Evolutionary conservation across 495 filamentous ascomycete species (phyloP).

Genomic region (Neurospora sp.): DNA sequence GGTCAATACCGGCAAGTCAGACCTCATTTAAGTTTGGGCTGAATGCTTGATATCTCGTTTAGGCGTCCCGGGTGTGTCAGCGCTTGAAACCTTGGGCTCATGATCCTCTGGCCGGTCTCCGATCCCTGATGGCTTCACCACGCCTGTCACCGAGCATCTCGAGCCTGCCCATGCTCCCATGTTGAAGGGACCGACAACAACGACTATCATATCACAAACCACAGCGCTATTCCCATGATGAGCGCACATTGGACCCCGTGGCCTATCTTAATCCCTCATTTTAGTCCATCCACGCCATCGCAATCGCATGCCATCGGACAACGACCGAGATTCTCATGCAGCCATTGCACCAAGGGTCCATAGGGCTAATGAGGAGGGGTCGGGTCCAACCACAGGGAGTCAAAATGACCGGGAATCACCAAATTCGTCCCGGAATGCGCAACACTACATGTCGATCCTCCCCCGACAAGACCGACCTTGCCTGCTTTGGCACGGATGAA

Average conservation of each 20-base stretch:
- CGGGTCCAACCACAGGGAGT: slow-evolving; percentile 1
- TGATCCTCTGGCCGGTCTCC: background rate
- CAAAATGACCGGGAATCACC: background rate
- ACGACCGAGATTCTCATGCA: background rate
- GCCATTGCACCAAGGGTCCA: slow-evolving; percentile 1
- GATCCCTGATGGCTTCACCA: background rate
- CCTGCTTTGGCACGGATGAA: background rate
- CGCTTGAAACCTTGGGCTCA: background rate
- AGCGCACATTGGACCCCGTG: background rate
- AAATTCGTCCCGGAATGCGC: background rate
- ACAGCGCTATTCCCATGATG: background rate
- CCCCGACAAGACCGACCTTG: background rate
- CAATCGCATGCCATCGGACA: background rate
- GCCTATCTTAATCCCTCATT: slow-evolving; percentile 5
- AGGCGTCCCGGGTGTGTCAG: background rate
- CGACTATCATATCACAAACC: background rate
- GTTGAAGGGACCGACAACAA: background rate
- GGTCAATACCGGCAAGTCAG: background rate
- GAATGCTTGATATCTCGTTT: background rate
- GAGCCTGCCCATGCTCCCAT: background rate
- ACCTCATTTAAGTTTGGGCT: background rate
- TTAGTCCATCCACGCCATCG: background rate
- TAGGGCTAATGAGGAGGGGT: background rate
- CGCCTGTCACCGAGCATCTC: background rate
- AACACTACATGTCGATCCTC: background rate